Evolutionary conservation across 139 green algal species (phyloP).

Genomic region (Asterochloris erici): DNA sequence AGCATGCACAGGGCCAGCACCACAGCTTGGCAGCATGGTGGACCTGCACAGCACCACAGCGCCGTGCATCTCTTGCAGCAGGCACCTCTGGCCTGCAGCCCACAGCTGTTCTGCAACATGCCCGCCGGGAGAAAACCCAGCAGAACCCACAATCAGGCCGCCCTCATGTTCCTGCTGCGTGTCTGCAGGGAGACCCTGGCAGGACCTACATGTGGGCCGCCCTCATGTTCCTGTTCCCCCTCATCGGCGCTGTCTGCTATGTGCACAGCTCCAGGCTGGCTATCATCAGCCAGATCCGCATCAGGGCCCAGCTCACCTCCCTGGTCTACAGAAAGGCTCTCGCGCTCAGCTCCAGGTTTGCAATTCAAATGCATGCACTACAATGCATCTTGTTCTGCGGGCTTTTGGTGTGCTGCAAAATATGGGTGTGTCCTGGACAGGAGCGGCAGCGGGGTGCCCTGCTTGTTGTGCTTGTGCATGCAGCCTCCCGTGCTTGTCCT

Average conservation of each 20-base stretch:
- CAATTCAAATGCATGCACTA: no score
- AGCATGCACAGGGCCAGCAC: no score
- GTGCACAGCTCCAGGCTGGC: slow-evolving; percentile 34
- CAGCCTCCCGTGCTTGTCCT: no score
- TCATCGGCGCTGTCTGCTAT: slow-evolving; percentile 35
- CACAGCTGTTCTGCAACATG: not conserved
- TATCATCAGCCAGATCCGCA: slow-evolving; percentile 42
- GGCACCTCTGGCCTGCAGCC: no score
- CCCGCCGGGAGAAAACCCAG: not conserved
- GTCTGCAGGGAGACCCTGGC: slow-evolving; percentile 2
- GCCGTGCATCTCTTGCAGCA: not conserved
- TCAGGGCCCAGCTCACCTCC: slow-evolving; percentile 65
- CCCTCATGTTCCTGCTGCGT: not conserved
- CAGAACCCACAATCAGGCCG: not conserved
- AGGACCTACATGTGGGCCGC: slow-evolving; percentile 37
- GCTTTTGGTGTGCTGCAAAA: no score
- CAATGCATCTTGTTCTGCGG: no score
- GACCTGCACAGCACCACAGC: not conserved
- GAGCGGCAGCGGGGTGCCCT: no score
- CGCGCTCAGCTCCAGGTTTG: slow-evolving; percentile 44
- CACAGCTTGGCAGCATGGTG: not conserved
- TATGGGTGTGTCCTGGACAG: no score
- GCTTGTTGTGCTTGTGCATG: no score
- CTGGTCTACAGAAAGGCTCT: slow-evolving; percentile 89
- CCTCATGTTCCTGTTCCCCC: slow-evolving; percentile 43